phyloP scores from a whole-genome alignment of 352 stramenopile species.

The Blastocystis sp. region DNA sequence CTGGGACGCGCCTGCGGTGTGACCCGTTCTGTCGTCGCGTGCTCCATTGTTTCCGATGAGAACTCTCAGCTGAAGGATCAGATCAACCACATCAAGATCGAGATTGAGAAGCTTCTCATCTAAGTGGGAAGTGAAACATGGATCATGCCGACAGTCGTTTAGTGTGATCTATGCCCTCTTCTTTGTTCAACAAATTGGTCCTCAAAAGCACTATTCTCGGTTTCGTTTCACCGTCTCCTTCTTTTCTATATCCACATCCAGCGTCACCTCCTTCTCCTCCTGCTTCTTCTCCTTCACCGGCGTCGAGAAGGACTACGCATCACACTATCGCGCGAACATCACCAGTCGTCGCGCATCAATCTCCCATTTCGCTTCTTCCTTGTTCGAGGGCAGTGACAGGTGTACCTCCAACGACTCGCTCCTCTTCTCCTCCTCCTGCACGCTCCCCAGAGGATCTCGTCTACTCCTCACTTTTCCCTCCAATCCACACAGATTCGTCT shows the following conservation, averaged over 20 bases:
- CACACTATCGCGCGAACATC: background rate
- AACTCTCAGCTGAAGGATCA: constrained; percentile 95
- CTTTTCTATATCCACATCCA: background rate
- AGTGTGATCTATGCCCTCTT: constrained; percentile 25
- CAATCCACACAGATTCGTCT: constrained; percentile 3
- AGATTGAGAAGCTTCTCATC: constrained; percentile 99
- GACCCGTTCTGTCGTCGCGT: constrained; percentile 94
- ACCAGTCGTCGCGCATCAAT: constrained; percentile 54
- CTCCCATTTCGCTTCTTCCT: constrained; percentile 41
- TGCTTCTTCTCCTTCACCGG: background rate
- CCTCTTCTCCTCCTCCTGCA: constrained; percentile 17
- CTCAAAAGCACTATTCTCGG: background rate
- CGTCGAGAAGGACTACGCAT: constrained; percentile 35
- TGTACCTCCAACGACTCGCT: constrained; percentile 25
- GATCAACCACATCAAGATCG: constrained; percentile 97
- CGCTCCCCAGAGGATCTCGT: background rate
- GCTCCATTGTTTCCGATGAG: constrained; percentile 97
- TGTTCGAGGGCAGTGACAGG: constrained; percentile 37
- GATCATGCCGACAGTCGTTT: background rate
- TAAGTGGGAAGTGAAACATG: constrained; percentile 77
- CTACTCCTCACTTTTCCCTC: constrained; percentile 4
- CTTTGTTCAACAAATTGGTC: constrained; percentile 35
- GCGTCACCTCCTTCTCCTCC: background rate
- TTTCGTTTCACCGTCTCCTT: background rate
- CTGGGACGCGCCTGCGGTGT: constrained; percentile 97